Conservation (phyloP, 331 rosid genomes). For the Rosa hybrid region DNA sequence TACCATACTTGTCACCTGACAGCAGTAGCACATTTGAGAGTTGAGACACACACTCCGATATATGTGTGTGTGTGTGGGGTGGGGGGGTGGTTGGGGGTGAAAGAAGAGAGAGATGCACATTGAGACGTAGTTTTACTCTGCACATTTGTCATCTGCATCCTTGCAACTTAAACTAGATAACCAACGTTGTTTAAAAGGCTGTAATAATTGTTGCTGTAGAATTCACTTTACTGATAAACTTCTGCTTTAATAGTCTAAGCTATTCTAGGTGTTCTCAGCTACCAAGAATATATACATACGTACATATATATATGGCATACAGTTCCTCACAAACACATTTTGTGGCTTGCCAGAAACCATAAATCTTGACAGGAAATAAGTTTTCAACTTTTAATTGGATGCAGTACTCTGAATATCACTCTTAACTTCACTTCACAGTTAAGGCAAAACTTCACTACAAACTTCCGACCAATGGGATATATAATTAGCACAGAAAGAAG, state of each 20-base stretch:
- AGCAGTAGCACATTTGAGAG: slow-evolving; percentile 21
- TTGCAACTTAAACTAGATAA: background rate
- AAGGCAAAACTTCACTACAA: background rate
- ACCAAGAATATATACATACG: background rate
- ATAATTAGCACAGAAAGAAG: background rate
- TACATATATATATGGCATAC: background rate
- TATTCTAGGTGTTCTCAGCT: slow-evolving; percentile 1
- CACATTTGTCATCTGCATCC: background rate
- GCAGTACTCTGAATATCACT: background rate
- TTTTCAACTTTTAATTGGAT: background rate
- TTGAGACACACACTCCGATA: background rate
- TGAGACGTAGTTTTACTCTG: background rate
- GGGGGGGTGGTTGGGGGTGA: background rate
- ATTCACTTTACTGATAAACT: background rate
- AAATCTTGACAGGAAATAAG: background rate
- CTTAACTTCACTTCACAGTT: background rate
- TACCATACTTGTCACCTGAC: slow-evolving; percentile 90
- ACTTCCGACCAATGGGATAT: background rate
- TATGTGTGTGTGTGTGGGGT: background rate
- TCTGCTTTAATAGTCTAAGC: background rate
- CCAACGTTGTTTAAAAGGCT: background rate
- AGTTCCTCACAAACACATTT: background rate
- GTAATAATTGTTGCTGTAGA: background rate
- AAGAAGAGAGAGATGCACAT: background rate
- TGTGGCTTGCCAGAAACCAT: background rate